Conservation (phyloP, 1,139 yeast genomes). For the Pneumocystis murina region DNA sequence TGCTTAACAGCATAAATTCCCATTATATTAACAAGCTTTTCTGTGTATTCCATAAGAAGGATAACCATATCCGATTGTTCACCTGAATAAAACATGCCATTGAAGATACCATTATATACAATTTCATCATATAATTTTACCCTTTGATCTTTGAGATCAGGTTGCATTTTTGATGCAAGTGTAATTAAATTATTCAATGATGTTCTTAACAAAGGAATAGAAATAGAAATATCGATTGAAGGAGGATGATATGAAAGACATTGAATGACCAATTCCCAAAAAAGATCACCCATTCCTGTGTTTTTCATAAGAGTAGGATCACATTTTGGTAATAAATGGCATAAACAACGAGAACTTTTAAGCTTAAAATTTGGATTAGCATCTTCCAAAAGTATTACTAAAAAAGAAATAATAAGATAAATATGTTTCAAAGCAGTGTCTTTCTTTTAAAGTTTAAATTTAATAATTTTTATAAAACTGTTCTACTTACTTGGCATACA, state of each 20-base stretch:
- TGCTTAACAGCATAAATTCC: not conserved
- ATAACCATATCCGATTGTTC: not conserved
- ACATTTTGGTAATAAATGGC: not conserved
- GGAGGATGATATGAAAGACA: slow-evolving; percentile 1
- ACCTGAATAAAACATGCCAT: slow-evolving; percentile 1
- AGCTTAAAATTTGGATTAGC: not conserved
- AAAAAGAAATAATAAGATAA: not conserved
- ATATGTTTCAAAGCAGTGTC: not conserved
- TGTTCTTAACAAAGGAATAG: not conserved
- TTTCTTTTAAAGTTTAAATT: not conserved
- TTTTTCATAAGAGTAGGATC: not conserved
- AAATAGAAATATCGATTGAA: not conserved
- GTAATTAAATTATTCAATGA: not conserved
- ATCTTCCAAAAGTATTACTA: not conserved
- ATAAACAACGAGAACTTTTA: not conserved
- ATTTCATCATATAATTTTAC: not conserved
- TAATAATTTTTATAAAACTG: not conserved
- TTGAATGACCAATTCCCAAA: not conserved
- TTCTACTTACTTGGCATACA: not conserved
- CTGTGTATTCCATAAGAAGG: not conserved
- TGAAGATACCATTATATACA: not conserved
- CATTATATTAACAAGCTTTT: not conserved
- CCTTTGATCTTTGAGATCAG: not conserved
- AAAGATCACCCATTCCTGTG: not conserved
- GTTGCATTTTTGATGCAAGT: not conserved